Base-by-base conservation (phyloP, 495 filamentous ascomycete species). In the Hypoxylon fragiforme region DNA sequence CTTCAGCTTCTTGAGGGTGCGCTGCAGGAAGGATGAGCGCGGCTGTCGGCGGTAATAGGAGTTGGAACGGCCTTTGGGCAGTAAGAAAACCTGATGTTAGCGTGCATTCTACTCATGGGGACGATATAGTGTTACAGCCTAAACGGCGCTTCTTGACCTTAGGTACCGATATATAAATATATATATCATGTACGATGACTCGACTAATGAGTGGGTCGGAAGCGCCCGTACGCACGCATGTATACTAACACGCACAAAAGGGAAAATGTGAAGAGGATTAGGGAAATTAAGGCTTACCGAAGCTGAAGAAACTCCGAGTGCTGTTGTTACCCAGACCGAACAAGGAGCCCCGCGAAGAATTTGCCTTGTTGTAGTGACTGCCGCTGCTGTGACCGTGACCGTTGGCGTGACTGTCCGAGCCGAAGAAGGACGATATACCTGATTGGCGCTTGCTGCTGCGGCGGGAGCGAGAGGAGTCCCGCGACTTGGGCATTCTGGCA, bases 1-100 rank as follows among this genome's bases (percentile, higher is more conserved):
- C 62, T 82, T 85, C 55, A 95, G 81, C 48, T 86, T 81, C 59
- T 80, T 78, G 62, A 89, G 67, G 30, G 90, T 75, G 50, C 85
- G 84, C 51, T 81, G 67, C 48, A 94, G 70, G 72, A 90, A 94
- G 56, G 87, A 88, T 15, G 81, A 77, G 37, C 91, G 87, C 11
- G 91, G 86, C 72, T 84, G 68, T 69, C 89, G 71, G 73, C 81
- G 74, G 84, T 88, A 86, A 71, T 81, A 89, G 14, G 85, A 85
- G 26, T 77, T 77, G 49, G 83, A 83, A 26, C 80, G 77, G 24
- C 70, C 68, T 71, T 32, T 12, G 15, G n/a, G 40, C n/a, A n/a
- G n/a, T n/a, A n/a, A 16, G 22, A 15, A 37, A 7, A 38, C 7
- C 42, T 42, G 26, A 39, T 38, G 34, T 42, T 44, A 44, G 16